A percentile compares a stretch with the other conserved stretches of the same genome.
phyloP scores from a whole-genome alignment of 2,329 filamentous ascomycete species.

The Sporothrix inflata region DNA sequence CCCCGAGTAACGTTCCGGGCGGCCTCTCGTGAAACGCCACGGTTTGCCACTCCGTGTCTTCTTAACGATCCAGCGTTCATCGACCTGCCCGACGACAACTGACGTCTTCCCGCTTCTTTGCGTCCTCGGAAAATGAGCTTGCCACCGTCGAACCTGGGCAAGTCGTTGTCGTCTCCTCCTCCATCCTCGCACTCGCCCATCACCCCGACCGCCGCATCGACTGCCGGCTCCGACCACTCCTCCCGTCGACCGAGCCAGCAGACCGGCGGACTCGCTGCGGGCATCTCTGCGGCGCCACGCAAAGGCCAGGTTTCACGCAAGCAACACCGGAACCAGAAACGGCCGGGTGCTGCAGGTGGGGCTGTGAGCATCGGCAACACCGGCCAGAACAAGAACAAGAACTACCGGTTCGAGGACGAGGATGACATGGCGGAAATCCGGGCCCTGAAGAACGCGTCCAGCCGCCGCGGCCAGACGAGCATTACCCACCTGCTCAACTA shows the following conservation, averaged over 20 bases:
- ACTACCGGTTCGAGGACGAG: slow-evolving; percentile 69
- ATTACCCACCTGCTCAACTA: slow-evolving; percentile 98
- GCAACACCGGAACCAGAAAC: slow-evolving; percentile 81
- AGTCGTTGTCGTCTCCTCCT: slow-evolving; percentile 52
- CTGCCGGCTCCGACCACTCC: slow-evolving; percentile 55
- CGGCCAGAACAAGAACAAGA: slow-evolving; percentile 14
- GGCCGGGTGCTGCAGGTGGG: slow-evolving; percentile 54
- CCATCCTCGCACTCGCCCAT: slow-evolving; percentile 48
- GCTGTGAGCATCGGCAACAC: background rate
- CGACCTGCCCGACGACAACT: background rate
- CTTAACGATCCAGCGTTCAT: background rate
- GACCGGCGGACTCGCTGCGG: slow-evolving; percentile 36
- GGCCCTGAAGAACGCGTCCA: slow-evolving; percentile 60
- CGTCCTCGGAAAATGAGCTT: slow-evolving; percentile 39
- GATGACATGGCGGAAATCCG: slow-evolving; percentile 83
- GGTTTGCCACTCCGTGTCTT: background rate
- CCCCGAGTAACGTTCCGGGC: background rate
- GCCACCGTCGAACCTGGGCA: slow-evolving; percentile 50
- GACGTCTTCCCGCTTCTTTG: background rate
- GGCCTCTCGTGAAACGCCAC: background rate
- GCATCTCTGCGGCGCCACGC: slow-evolving; percentile 57
- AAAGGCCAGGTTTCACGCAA: slow-evolving; percentile 77
- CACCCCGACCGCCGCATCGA: slow-evolving; percentile 47
- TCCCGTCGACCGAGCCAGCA: slow-evolving; percentile 49
- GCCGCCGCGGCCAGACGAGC: slow-evolving; percentile 88